phyloP scores from a whole-genome alignment of 169 alveolate species.

The Eimeria acervulina region DNA sequence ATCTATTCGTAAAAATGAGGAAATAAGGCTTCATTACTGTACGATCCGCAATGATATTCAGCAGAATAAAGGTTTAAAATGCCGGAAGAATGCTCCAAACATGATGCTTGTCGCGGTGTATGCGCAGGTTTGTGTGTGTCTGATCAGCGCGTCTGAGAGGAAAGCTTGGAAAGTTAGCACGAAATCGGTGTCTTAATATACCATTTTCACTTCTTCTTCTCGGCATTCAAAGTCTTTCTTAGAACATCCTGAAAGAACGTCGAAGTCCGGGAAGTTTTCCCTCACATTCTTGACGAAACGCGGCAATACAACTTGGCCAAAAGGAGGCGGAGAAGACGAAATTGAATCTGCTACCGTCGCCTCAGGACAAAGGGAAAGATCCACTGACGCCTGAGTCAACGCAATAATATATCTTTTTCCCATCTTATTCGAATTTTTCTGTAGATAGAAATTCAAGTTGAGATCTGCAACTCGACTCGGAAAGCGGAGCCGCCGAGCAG shows the following conservation, averaged over 20 bases:
- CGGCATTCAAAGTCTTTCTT: neutral
- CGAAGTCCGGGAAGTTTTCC: neutral
- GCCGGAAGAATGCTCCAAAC: neutral
- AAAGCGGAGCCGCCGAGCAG: neutral
- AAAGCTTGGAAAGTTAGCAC: neutral
- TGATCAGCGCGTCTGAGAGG: neutral
- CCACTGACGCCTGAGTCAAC: neutral
- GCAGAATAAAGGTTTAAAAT: no score
- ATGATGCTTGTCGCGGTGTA: neutral
- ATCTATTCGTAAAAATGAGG: no score
- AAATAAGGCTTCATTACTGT: neutral
- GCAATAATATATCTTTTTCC: constrained; percentile 3
- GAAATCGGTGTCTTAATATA: neutral
- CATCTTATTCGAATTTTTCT: neutral
- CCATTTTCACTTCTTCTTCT: neutral
- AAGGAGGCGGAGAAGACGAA: constrained; percentile 1
- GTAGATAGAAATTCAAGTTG: no score
- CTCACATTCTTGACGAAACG: constrained; percentile 6
- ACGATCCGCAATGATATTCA: no score
- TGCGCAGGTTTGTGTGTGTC: neutral
- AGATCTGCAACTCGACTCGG: neutral
- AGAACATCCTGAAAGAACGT: neutral
- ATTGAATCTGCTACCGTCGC: neutral
- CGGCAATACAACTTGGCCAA: neutral
- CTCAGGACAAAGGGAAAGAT: neutral